Base-by-base conservation (phyloP, 345 rosid genomes). In the Salix koriyanagi region DNA sequence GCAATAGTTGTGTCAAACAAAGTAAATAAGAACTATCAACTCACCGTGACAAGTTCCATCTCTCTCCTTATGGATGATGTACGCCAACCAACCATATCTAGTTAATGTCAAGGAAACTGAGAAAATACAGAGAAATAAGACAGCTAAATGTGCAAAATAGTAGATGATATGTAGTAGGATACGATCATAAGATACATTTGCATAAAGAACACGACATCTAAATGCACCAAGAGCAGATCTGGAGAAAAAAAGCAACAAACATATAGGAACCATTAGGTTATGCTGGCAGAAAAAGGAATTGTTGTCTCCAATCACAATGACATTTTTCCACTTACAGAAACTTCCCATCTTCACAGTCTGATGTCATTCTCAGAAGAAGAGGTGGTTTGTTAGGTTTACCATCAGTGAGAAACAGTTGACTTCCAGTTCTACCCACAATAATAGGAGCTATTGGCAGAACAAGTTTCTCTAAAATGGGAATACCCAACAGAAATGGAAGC, bases 21-120 rank as follows among this genome's bases (percentile, higher is more conserved):
- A 70, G 10, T 37, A 39, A n/a, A 41, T 70, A 21, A 66, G 44
- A 67, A 19, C 34, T 46, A 10, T 6, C 46, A 50, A 30, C 87
- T 86, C 82, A 92, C 98, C 92, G 86, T 89, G 25, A 88, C 84
- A 77, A 91, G 97, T 85, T 95, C 99, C 23, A 81, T 88, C 85
- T 91, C 98, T 84, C 99, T 88, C 85, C 99, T 91, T 70, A 95
- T 86, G 72, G 99, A 95, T 66, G 99, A 96, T 69, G 98, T 96
- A 72, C 99, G 99, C 99, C 99, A 96, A 72, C 99, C 99, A 77
- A 96, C 99, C 99, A 96, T 93, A 85, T 96, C 98, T 92, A 83
- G 70, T 76, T 67, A 15, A 67, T 64, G 88, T 84, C 85, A 91
- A 91, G 83, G 86, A 87, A 83, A 68, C 70, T 61, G 73, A 42